Percentiles rank a stretch among this genome's conserved stretches.
Conservation (phyloP, 805 yeast species). For the Wickerhamiella siamensis region DNA sequence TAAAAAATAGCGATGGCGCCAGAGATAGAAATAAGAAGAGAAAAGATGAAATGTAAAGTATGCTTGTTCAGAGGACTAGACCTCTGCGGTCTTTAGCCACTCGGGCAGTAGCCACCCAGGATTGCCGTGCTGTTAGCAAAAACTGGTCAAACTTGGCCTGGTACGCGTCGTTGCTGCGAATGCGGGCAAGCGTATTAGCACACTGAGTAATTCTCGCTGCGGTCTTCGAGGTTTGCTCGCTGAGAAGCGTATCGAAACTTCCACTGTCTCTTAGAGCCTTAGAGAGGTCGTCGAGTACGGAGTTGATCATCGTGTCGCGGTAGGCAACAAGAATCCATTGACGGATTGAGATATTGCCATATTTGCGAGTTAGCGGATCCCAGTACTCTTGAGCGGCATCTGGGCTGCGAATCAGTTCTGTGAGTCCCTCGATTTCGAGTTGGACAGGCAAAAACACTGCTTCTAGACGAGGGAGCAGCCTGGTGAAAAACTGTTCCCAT, state of each 20-base stretch:
- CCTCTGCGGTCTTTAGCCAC: constrained; percentile 22
- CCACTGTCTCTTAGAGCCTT: constrained; percentile 10
- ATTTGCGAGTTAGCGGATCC: constrained; percentile 18
- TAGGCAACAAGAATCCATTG: constrained; percentile 23
- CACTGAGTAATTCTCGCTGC: constrained; percentile 40
- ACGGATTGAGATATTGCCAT: constrained; percentile 17
- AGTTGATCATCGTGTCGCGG: constrained; percentile 25
- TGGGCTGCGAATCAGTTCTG: constrained; percentile 24
- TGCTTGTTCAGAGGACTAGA: constrained; percentile 9
- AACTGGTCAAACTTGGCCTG: constrained; percentile 47
- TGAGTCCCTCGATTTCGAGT: constrained; percentile 33
- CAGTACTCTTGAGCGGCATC: constrained; percentile 28
- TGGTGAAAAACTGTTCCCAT: constrained; percentile 46
- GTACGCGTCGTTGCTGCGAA: constrained; percentile 39
- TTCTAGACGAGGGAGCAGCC: constrained; percentile 42
- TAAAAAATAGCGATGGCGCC: too few relatives aligned
- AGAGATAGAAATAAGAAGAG: too few relatives aligned
- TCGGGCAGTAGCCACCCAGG: constrained; percentile 21
- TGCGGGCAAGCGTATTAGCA: constrained; percentile 40
- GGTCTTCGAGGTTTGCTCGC: constrained; percentile 11
- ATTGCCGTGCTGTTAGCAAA: constrained; percentile 19
- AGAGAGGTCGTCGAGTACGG: constrained; percentile 20
- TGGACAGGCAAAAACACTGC: constrained; percentile 51
- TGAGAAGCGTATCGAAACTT: constrained; percentile 8
- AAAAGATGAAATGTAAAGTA: too few relatives aligned